Evolutionary conservation across 176 grass and related monocot genomes (phyloP).

Genomic region (Luzula sylvatica): DNA sequence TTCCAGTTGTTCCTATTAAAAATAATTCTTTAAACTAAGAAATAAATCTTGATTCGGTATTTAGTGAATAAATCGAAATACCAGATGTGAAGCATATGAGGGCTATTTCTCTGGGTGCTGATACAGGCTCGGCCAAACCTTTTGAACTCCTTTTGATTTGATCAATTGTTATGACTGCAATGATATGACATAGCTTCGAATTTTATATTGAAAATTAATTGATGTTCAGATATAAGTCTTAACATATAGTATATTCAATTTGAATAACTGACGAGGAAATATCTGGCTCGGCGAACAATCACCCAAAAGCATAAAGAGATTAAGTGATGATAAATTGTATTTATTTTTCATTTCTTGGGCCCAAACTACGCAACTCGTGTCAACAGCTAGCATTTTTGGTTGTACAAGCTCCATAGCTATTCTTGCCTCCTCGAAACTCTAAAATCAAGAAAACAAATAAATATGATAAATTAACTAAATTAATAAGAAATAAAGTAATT

Average conservation of each 20-base stretch:
- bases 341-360: constrained; percentile 23
- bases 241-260: not conserved
- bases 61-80: constrained; percentile 8
- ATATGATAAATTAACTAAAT: not conserved
- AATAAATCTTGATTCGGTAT: too few relatives aligned
- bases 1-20: constrained; percentile 63
- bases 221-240: not conserved
- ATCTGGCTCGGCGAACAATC: not conserved
- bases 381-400: constrained; percentile 45
- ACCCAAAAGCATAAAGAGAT: constrained; percentile 41
- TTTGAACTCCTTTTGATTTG: constrained; percentile 23
- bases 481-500: not conserved
- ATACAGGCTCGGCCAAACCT: constrained; percentile 19
- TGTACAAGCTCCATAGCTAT: constrained; percentile 53
- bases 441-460: not conserved
- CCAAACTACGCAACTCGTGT: constrained; percentile 31
- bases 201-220: not conserved
- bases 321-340: constrained; percentile 9
- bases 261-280: not conserved
- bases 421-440: constrained; percentile 69
- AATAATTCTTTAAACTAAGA: not conserved
- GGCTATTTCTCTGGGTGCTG: constrained; percentile 32
- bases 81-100: constrained; percentile 98
- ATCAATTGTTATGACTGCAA: constrained; percentile 38
- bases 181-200: not conserved